These are phyloP conservation scores for Chaetomium olivaceum DNA, from an alignment of 2,329 filamentous ascomycete genomes.

Conservation along the genomic window DNA sequence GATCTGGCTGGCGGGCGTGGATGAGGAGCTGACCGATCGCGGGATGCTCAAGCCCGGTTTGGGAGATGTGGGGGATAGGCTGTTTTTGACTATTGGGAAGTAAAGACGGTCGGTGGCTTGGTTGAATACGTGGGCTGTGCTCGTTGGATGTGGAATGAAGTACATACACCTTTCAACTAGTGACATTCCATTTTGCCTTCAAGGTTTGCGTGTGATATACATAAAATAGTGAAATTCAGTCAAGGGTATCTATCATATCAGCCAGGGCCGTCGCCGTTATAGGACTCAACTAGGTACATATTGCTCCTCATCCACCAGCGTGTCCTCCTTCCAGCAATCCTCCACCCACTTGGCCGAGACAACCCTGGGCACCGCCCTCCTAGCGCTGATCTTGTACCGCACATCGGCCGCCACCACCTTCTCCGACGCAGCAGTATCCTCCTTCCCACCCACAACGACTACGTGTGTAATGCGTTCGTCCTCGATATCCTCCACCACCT, in stretches of 20 bases:
- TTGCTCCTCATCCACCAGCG: conserved; percentile 74
- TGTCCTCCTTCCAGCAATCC: conserved; percentile 77
- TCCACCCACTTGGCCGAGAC: conserved; percentile 73
- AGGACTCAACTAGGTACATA: conserved; percentile 25
- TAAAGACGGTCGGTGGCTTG: conserved; percentile 39
- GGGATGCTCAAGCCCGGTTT: conserved; percentile 91
- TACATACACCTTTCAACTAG: background rate
- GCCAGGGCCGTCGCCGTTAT: background rate
- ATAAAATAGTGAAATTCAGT: background rate
- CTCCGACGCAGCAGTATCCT: conserved; percentile 39
- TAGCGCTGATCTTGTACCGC: conserved; percentile 47
- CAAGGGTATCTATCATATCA: background rate
- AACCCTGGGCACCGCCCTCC: conserved; percentile 62
- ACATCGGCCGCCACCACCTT: conserved; percentile 46
- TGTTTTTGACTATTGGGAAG: conserved; percentile 89
- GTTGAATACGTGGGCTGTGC: background rate
- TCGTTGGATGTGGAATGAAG: background rate
- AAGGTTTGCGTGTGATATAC: background rate
- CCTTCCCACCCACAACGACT: conserved; percentile 54
- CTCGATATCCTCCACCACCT: conserved; percentile 51
- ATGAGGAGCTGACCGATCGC: conserved; percentile 68
- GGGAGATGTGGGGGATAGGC: conserved; percentile 84
- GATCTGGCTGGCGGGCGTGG: conserved; percentile 81
- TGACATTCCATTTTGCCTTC: background rate
- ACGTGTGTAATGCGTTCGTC: conserved; percentile 69